Evolutionary conservation across 2,329 filamentous ascomycete genomes (phyloP), one percentile per base, ranked within the genome.

Genomic region (Aspergillus novofumigatus): DNA sequence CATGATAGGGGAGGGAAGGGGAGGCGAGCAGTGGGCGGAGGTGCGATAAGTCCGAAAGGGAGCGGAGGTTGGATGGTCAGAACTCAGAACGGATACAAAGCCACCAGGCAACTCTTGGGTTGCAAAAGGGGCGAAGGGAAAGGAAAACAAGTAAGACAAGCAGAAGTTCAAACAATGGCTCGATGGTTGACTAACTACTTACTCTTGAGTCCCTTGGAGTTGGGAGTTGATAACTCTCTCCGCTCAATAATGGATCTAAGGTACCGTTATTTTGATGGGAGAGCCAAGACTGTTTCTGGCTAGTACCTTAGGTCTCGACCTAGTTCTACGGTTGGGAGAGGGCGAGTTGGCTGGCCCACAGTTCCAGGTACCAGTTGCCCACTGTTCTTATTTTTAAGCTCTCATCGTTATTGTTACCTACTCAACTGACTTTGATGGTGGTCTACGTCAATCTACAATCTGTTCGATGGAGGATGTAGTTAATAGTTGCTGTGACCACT

Each of bases 1-100:
- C 63, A 65, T 65, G 51, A 45, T 60, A 62, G 49, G 58, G 53
- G 28, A 35, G 49, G 26, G 20, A 38, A 51, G 17, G 29, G 49
- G 32, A 52, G 50, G 55, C 32, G 49, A 28, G 53, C 44, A 49
- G 48, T 51, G 52, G 47, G 32, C 56, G 54, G 52, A 45, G 35
- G 47, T 25, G 26, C 32, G 32, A 35, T 35, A 35, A 32, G 29
- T 47, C 23, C 20, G 23, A 47, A 47, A 47, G 44, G 42, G 44
- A 47, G 44, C 20, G 41, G 41, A 44, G 42, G 20, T 47, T 47
- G 44, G 44, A 25, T 47, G 35, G 53, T 29, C 35, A 42, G 50
- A 45, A 53, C 35, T 51, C 48, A 51, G 57, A 57, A 56, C 45
- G 54, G 42, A 17, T 48, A 54, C 54, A 53, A 56, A 57, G 54